phyloP scores from a whole-genome alignment of 148 eudicot genomes.

The Bassia scoparia region DNA sequence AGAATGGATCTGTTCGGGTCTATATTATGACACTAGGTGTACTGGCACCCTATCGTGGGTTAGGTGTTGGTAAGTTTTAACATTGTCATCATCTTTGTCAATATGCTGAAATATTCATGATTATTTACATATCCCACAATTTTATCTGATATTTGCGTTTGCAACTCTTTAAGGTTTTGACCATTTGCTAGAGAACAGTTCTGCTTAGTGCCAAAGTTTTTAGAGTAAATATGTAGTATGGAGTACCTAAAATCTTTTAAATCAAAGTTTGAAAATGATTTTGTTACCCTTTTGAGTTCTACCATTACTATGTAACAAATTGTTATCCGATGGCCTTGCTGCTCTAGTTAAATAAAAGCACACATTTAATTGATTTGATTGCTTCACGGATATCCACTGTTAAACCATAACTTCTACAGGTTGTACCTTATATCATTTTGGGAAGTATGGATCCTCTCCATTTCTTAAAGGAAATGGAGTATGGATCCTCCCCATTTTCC shows the following conservation, averaged over 20 bases:
- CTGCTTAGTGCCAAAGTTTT: too few species aligned
- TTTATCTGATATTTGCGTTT: background rate
- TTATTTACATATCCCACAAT: background rate
- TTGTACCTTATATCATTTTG: too few species aligned
- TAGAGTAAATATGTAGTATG: too few species aligned
- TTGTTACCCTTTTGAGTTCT: background rate
- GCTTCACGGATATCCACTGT: too few species aligned
- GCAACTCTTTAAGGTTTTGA: background rate
- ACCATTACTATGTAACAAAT: background rate
- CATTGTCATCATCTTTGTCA: background rate
- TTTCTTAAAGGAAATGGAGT: too few species aligned
- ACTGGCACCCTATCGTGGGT: constrained; percentile 94
- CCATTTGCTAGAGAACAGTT: background rate
- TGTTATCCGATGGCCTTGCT: background rate
- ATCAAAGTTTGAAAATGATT: too few species aligned
- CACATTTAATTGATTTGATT: too few species aligned
- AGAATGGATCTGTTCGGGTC: constrained; percentile 66
- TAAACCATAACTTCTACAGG: too few species aligned
- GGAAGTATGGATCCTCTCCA: too few species aligned
- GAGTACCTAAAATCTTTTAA: background rate
- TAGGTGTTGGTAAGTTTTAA: constrained; percentile 74
- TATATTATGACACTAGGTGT: constrained; percentile 97
- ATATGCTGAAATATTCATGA: too few species aligned
- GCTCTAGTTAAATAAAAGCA: background rate
- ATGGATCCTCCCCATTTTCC: too few species aligned